Evolutionary conservation across 2,329 filamentous ascomycete genomes (phyloP).

Genomic region (Colletotrichum siamense): DNA sequence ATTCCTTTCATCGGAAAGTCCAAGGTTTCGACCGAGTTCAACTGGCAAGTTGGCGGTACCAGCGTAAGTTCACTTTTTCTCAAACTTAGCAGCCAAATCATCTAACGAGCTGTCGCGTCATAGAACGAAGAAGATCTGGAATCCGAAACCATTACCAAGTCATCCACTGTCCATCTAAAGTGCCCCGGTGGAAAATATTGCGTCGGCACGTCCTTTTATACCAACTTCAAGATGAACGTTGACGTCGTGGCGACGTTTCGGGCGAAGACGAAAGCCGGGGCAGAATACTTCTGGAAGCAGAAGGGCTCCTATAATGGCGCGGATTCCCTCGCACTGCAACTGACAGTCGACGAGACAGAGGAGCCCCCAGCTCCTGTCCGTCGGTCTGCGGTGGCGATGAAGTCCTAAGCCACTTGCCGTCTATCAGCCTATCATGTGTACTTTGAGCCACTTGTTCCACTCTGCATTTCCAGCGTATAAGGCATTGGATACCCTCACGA

Average conservation of each 20-base stretch:
- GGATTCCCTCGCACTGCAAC: constrained; percentile 13
- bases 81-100: neutral
- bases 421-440: neutral
- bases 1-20: neutral
- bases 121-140: neutral
- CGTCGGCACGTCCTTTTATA: constrained; percentile 12
- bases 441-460: neutral
- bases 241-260: constrained; percentile 6
- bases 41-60: neutral
- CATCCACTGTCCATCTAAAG: neutral
- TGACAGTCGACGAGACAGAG: constrained; percentile 8
- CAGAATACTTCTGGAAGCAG: neutral
- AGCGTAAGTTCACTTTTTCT: neutral
- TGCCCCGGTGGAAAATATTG: constrained; percentile 20
- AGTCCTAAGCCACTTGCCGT: neutral
- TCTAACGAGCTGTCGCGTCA: neutral
- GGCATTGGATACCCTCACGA: neutral
- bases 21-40: neutral
- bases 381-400: neutral
- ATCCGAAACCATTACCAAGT: neutral
- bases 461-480: neutral
- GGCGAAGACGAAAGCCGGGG: neutral
- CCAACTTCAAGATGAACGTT: constrained; percentile 14
- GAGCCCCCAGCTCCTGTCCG: neutral
- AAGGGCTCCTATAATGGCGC: neutral